Evolutionary conservation across 441 rosid species (phyloP), one percentile per base, ranked within the genome.

Genomic region (Pelargonium hybrid): DNA sequence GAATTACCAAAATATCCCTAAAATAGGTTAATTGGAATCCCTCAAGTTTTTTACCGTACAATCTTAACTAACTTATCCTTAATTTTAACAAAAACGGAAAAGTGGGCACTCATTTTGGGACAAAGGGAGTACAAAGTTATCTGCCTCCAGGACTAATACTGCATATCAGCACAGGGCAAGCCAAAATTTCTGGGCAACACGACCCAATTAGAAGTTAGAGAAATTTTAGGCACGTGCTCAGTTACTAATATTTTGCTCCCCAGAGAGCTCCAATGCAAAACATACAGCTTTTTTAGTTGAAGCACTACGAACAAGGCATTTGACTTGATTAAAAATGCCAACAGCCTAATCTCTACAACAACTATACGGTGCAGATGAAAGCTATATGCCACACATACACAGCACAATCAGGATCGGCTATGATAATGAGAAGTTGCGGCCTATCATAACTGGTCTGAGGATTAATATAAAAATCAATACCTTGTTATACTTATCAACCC

Each of bases 401-500:
- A 66, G 25, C 14, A 8, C 7, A 29, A 4, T 10, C 47, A 17
- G 18, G 23, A 65, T 20, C 61, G 8, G 23, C 56, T 54, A 50
- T 9, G 10, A 59, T 17, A 21, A 7, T 61, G 34, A 31, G 56
- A 9, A 50, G 70, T 21, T 31, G 39, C 8, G 9, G 9, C 26
- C 23, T 10, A 21, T 56, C 17, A 21, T 57, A 25, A 18, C 63
- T 61, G 66, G 67, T 67, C 71, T 50, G 15, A 17, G 37, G 15
- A 45, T 43, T 9, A 56, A 64, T 34, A 39, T 39, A 39, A 54
- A 59, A 59, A 59, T 25, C 7, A 37, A 69, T 86, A 92, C 99
- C 95, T 90, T 80, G 6, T 86, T 76, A 73, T 82, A 95, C 80
- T 92, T 89, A 66, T 89, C 98, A 50, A 85, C 96, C 17, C 96